Evolutionary conservation across 1,139 yeast genomes (phyloP), one percentile per base, ranked within the genome.

Genomic region (Suhomyces coccinellae): DNA sequence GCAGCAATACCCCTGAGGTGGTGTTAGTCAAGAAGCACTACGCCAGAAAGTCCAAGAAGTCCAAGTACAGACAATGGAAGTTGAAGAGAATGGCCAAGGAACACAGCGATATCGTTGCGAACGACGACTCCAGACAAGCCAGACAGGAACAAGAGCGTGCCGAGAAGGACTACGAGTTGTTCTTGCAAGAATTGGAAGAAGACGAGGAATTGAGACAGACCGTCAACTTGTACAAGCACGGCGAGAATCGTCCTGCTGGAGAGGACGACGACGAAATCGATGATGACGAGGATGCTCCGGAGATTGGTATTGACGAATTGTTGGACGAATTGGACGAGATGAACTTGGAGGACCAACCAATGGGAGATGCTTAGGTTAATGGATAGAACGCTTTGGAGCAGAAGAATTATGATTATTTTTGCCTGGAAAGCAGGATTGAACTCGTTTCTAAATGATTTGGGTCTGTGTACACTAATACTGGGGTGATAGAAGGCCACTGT

Each of bases 11-110:
- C 27, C 96, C 97, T n/a, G 99, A 93, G 60, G 96, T 93, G 38
- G 80, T 91, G 4, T 70, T 93, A 47, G 96, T 93, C 49, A 93
- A 91, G 91, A 93, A 93, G 66, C 80, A 82, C 65, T 93, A 90
- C 73, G 78, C 85, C 44, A 86, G 95, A 75, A 85, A 86, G 71
- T 76, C 83, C 42, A 81, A 80, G 73, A 86, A 85, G 71, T 68
- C 80, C 50, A 86, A 85, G 80, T 82, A 84, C 75, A 85, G 96
- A 75, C 79, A 78, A 67, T 93, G 98, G 98, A 91, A 87, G 73
- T 83, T 93, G 71, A 89, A 88, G 85, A 87, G 98, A 78, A 90
- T 93, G 97, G 98, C 98, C 38, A 86, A 78, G 65, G 98, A 93
- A 70, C 96, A 91, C 67, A 81, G 82, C 57, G 96, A 88, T 58